Evolutionary conservation across 2,329 filamentous ascomycete species (phyloP).

Genomic region (Aspergillus brasiliensis): DNA sequence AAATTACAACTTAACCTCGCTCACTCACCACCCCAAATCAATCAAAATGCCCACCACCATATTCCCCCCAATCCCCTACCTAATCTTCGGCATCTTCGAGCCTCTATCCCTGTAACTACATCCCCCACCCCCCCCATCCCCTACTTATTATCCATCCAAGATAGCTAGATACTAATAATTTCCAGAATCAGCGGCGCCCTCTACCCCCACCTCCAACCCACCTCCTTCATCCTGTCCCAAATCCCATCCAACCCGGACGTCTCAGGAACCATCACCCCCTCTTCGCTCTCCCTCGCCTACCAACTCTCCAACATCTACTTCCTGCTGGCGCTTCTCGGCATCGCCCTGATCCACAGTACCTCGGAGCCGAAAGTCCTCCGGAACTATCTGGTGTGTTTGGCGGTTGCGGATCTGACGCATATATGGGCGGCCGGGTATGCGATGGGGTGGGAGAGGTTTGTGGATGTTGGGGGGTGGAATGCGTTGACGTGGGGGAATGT

Average conservation of each 20-base stretch:
- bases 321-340: conserved; percentile 64
- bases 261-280: conserved; percentile 32
- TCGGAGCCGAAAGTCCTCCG: conserved; percentile 66
- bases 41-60: conserved; percentile 47
- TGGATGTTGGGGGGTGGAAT: conserved; percentile 65
- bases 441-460: conserved; percentile 58
- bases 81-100: conserved; percentile 69
- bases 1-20: neutral
- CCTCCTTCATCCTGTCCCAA: conserved; percentile 67
- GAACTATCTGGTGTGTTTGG: conserved; percentile 67
- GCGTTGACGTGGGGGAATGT: conserved; percentile 74
- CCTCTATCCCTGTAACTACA: conserved; percentile 69
- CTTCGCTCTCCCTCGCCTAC: conserved; percentile 60
- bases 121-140: conserved; percentile 9
- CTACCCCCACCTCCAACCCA: conserved; percentile 57
- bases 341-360: conserved; percentile 66
- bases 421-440: conserved; percentile 62
- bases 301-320: conserved; percentile 73
- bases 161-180: conserved; percentile 22
- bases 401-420: conserved; percentile 68
- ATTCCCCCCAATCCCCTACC: conserved; percentile 64
- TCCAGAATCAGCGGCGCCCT: conserved; percentile 62
- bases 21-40: neutral
- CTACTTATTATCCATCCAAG: too few relatives aligned
- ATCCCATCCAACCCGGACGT: conserved; percentile 46